A percentile compares a stretch with the other conserved stretches of the same genome.
Evolutionary conservation across 2,329 filamentous ascomycete genomes (phyloP).

Genomic region (Thelonectria blattea): DNA sequence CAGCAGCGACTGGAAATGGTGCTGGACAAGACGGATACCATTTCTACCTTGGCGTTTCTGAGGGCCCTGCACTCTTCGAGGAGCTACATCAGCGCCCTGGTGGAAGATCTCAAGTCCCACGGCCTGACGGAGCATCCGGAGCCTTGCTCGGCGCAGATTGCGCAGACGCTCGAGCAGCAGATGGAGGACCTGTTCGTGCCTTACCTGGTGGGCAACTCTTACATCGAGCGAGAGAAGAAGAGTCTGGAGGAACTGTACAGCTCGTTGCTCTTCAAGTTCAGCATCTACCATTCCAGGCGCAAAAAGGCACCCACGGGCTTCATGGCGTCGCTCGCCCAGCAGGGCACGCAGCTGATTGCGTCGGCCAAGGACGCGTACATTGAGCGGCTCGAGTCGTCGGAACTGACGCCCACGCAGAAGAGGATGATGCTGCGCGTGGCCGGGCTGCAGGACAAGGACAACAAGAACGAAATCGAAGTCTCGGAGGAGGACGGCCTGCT

Average conservation of each 20-base stretch:
- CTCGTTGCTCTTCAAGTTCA: constrained; percentile 94
- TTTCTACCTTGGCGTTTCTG: constrained; percentile 91
- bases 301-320: constrained; percentile 92
- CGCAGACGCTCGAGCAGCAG: constrained; percentile 75
- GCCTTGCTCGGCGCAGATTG: constrained; percentile 83
- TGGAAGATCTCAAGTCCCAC: constrained; percentile 93
- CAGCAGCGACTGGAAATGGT: constrained; percentile 96
- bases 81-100: constrained; percentile 83
- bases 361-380: constrained; percentile 92
- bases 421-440: constrained; percentile 89
- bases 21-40: constrained; percentile 88
- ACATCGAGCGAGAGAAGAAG: constrained; percentile 72
- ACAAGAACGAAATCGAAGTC: constrained; percentile 87
- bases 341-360: constrained; percentile 85
- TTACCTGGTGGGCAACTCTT: constrained; percentile 71
- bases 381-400: constrained; percentile 84
- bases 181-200: constrained; percentile 79
- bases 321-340: constrained; percentile 88
- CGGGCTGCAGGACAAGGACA: constrained; percentile 76
- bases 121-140: constrained; percentile 96
- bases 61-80: constrained; percentile 89
- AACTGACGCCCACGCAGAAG: constrained; percentile 87
- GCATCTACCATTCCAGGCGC: constrained; percentile 86
- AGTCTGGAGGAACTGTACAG: constrained; percentile 84
- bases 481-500: constrained; percentile 87